A percentile compares a stretch with the other conserved stretches of the same genome.
Conservation (phyloP, 2,329 filamentous ascomycete species). For the Gyromitra esculenta region DNA sequence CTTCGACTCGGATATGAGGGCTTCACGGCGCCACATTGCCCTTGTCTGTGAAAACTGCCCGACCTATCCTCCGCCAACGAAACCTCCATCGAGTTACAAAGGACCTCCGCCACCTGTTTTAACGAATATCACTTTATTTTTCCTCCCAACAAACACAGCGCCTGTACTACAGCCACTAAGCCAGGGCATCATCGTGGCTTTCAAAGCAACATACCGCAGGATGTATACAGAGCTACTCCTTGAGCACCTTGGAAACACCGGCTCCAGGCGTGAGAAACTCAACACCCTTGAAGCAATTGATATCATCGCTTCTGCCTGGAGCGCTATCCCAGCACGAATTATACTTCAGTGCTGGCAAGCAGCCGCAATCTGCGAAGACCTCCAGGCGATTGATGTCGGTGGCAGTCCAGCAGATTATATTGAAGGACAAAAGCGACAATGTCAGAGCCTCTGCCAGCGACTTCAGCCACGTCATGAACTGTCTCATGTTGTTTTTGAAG, state of each 20-base stretch:
- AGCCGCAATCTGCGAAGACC: conserved; percentile 46
- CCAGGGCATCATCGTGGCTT: conserved; percentile 42
- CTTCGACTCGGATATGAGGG: conserved; percentile 48
- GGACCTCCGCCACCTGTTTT: conserved; percentile 49
- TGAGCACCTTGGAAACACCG: conserved; percentile 22
- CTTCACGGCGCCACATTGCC: conserved; percentile 42
- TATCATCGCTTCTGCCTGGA: conserved; percentile 48
- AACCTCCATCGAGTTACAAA: conserved; percentile 47
- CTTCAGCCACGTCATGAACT: conserved; percentile 41
- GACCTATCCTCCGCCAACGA: conserved; percentile 44
- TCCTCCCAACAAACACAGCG: conserved; percentile 51
- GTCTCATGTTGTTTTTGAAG: conserved; percentile 20
- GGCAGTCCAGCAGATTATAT: conserved; percentile 46
- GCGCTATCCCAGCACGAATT: conserved; percentile 41
- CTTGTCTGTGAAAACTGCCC: conserved; percentile 51
- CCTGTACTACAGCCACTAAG: conserved; percentile 43
- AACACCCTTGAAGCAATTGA: conserved; percentile 52
- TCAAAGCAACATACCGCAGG: conserved; percentile 51
- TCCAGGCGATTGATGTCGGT: conserved; percentile 39
- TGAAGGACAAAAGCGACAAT: conserved; percentile 32
- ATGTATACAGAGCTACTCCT: conserved; percentile 48
- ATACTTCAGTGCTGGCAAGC: conserved; percentile 51
- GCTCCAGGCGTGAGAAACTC: conserved; percentile 27
- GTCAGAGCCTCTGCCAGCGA: conserved; percentile 39
- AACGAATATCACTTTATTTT: conserved; percentile 51